phyloP scores from a whole-genome alignment of 164 flowering plant species.

The Vitis cinerea region DNA sequence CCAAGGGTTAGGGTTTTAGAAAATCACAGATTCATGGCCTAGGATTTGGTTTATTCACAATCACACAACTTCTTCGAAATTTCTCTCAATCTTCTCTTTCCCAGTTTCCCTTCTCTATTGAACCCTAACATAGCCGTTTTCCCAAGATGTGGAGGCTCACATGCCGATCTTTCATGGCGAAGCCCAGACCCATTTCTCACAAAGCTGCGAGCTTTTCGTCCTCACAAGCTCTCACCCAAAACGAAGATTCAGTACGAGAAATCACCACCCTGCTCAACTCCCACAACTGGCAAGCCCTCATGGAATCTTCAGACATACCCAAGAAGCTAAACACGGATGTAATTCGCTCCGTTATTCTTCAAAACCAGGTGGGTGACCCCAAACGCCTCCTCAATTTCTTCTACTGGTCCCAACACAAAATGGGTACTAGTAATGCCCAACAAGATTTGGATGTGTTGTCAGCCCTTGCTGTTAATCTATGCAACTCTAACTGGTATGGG shows the following conservation, averaged over 20 bases:
- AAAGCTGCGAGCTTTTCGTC: no score
- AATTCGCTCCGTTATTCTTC: constrained; percentile 39
- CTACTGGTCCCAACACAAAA: constrained; percentile 44
- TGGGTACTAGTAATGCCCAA: constrained; percentile 22
- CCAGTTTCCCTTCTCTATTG: no score
- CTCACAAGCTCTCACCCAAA: no score
- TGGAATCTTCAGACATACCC: constrained; percentile 38
- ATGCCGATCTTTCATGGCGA: no score
- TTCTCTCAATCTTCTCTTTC: no score
- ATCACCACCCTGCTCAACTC: constrained; percentile 38
- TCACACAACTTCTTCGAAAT: no score
- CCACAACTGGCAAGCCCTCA: constrained; percentile 43
- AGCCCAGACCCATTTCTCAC: no score
- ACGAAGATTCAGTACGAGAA: constrained; percentile 24
- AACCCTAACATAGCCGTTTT: no score
- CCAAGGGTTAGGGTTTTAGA: no score
- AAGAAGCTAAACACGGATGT: constrained; percentile 45
- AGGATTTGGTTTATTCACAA: no score
- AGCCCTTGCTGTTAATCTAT: constrained; percentile 44
- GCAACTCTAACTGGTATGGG: constrained; percentile 19
- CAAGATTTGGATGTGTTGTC: constrained; percentile 45
- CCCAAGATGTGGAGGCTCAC: no score
- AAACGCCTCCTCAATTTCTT: constrained; percentile 56
- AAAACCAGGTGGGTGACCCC: constrained; percentile 36
- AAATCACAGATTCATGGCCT: no score